Conservation (phyloP, 306 rosid species). For the Corylus heterophylla region DNA sequence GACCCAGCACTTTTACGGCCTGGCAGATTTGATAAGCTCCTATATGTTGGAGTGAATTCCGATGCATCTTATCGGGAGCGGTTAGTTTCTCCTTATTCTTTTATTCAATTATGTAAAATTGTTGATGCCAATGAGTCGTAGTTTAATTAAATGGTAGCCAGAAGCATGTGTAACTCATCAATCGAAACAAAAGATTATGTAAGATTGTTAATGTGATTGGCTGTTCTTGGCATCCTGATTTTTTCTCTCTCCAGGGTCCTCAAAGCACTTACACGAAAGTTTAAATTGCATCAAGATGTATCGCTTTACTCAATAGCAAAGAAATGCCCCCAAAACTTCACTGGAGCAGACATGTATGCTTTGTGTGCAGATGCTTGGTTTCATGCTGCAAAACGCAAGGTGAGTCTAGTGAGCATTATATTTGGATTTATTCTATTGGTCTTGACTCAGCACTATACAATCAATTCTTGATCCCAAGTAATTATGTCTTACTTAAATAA, state of each 20-base stretch:
- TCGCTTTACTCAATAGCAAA: conserved; percentile 76
- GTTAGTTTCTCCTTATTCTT: conserved; percentile 33
- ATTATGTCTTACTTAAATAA: background rate
- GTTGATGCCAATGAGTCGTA: background rate
- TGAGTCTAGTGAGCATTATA: conserved; percentile 28
- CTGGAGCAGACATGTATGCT: conserved; percentile 98
- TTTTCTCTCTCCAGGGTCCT: conserved; percentile 56
- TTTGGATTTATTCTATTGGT: background rate
- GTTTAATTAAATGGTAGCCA: background rate
- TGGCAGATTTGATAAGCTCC: conserved; percentile 91
- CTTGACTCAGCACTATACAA: background rate
- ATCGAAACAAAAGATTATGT: background rate
- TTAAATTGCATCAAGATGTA: conserved; percentile 69
- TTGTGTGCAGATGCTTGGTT: conserved; percentile 98
- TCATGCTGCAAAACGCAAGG: conserved; percentile 90
- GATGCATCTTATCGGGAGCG: conserved; percentile 85
- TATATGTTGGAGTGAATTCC: conserved; percentile 88
- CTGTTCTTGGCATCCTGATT: conserved; percentile 7
- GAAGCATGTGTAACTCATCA: background rate
- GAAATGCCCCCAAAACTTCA: conserved; percentile 84
- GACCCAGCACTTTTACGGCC: conserved; percentile 96
- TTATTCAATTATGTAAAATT: background rate
- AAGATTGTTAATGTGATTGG: background rate
- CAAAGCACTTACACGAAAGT: conserved; percentile 88
- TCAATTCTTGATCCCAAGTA: background rate